Base-by-base conservation (phyloP, 2,329 filamentous ascomycete species). In the Fusarium denticulatum region DNA sequence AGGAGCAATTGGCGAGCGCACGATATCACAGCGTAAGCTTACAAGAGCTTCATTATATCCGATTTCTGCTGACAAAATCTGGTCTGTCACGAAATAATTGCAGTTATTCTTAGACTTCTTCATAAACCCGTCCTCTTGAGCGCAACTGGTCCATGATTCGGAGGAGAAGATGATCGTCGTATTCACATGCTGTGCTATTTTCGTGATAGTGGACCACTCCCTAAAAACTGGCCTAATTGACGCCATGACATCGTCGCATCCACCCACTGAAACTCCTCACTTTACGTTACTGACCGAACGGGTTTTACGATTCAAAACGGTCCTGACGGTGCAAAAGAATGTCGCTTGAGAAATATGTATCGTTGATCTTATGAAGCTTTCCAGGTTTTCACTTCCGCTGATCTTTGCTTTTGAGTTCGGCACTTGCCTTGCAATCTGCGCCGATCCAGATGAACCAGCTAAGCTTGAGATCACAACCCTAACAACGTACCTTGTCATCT, bases 401-500 rank as follows among this genome's bases (percentile, higher is more conserved):
- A 57, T 64, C 64, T 36, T 34, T 36, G 14, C 45, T 28, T 30
- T 58, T 52, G 34, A 69, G 58, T 69, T 64, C 58, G 64, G 64
- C 39, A 69, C 28, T 69, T 57, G 28, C n/a, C 40, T 43, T 56
- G 36, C 36, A 28, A 30, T 3, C 39, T 46, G 14, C 22, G 61
- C 26, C 30, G 61, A 60, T 50, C 37, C 22, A 43, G 60, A 64
- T 64, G 7, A 12, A 5, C 28, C 42, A 45, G 49, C 37, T 30
- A 63, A 69, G 28, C 5, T 15, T 32, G 32, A 68, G 49, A 68
- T 68, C n/a, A 66, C 14, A 22, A 55, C 36, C n/a, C 43, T 67
- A 36, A 42, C 10, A 30, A 18, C 22, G 7, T 40, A 34, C 46
- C 46, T 40, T 60, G 22, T 53, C 57, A 58, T 30, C 6, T 46